Conservation (phyloP, 495 filamentous ascomycete species). For the Talaromyces proteolyticus region DNA sequence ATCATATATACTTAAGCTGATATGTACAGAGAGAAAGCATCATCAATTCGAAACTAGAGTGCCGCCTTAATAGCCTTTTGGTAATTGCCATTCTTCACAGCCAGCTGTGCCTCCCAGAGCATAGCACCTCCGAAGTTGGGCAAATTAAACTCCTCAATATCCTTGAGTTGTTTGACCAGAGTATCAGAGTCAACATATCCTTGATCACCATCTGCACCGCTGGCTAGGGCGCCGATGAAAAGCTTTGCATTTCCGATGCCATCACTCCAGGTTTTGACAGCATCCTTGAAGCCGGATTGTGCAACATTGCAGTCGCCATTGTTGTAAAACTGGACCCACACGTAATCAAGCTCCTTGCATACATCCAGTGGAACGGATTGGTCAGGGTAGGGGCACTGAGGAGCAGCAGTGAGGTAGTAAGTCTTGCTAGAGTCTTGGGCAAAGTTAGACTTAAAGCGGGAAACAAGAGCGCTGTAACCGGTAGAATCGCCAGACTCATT, state of each 20-base stretch:
- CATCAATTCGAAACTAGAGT: neutral
- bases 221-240: slow-evolving; percentile 57
- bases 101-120: slow-evolving; percentile 63
- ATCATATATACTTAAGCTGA: neutral
- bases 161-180: slow-evolving; percentile 38
- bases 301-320: slow-evolving; percentile 25
- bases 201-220: slow-evolving; percentile 16
- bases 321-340: slow-evolving; percentile 43
- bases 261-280: slow-evolving; percentile 38
- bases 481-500: slow-evolving; percentile 7
- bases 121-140: slow-evolving; percentile 62
- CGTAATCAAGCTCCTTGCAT: slow-evolving; percentile 24
- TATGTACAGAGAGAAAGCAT: no score
- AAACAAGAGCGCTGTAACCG: slow-evolving; percentile 41
- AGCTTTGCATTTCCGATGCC: slow-evolving; percentile 51
- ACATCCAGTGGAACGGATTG: slow-evolving; percentile 15
- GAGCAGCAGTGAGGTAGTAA: slow-evolving; percentile 53
- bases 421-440: slow-evolving; percentile 30
- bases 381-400: slow-evolving; percentile 51
- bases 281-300: neutral
- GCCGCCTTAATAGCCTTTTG: neutral
- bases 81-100: slow-evolving; percentile 32
- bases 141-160: slow-evolving; percentile 42
- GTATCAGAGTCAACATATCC: slow-evolving; percentile 40
- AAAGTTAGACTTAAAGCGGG: slow-evolving; percentile 37